Percentiles rank a stretch among this genome's conserved stretches.
These are phyloP conservation scores for Aegilops sharonensis DNA, from an alignment of 176 grass and related monocot genomes.

Conservation along the genomic window DNA sequence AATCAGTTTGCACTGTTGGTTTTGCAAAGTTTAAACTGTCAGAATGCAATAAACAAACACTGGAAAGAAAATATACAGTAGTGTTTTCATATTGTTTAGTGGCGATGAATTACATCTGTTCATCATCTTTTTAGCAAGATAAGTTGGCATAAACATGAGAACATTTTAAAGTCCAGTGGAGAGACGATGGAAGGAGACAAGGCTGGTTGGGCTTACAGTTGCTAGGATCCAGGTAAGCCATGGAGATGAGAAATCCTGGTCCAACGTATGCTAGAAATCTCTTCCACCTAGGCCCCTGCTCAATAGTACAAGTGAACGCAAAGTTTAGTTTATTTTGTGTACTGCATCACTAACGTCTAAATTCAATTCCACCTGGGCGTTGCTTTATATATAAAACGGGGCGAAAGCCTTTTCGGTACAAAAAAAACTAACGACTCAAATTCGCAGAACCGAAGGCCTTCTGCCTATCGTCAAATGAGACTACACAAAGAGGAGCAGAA, in stretches of 20 bases:
- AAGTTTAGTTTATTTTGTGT: not conserved
- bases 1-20: conserved; percentile 68
- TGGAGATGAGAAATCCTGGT: conserved; percentile 76
- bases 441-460: no score
- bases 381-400: no score
- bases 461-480: no score
- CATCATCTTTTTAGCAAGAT: conserved; percentile 1
- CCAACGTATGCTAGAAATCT: conserved; percentile 68
- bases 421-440: no score
- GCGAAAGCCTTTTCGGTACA: no score
- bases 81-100: no score
- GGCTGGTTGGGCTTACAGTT: conserved; percentile 51
- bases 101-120: not conserved
- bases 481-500: not conserved
- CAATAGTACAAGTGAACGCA: not conserved
- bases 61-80: no score
- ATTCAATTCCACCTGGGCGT: no score
- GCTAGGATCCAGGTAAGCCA: conserved; percentile 87
- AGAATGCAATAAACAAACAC: not conserved
- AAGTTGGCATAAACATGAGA: not conserved
- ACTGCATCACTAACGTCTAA: not conserved
- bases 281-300: conserved; percentile 62
- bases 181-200: not conserved
- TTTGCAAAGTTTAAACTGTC: not conserved
- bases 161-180: not conserved